These are phyloP conservation scores for Penicillium sp. DNA, from an alignment of 2,329 filamentous ascomycete species.

Conservation along the genomic window DNA sequence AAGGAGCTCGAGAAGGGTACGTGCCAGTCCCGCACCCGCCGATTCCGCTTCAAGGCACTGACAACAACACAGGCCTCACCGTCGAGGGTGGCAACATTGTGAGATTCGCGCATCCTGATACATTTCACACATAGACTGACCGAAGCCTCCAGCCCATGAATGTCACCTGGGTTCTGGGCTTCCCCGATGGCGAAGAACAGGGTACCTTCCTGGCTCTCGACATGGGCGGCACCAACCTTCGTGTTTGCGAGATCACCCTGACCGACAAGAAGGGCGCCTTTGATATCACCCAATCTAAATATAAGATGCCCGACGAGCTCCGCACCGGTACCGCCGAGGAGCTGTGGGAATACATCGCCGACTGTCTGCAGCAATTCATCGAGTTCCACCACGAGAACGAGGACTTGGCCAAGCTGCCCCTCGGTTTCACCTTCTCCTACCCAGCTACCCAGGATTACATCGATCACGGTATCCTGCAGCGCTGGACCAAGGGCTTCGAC, in stretches of 20 bases:
- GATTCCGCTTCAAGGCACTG: constrained; percentile 3
- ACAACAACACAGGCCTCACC: constrained; percentile 61
- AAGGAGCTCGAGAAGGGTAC: constrained; percentile 81
- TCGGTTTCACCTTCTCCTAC: constrained; percentile 96
- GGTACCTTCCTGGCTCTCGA: constrained; percentile 88
- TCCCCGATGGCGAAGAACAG: constrained; percentile 81
- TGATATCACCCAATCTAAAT: constrained; percentile 94
- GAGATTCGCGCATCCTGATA: constrained; percentile 39
- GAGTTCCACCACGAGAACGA: constrained; percentile 73
- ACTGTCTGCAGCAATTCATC: constrained; percentile 87
- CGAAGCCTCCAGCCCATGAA: constrained; percentile 78
- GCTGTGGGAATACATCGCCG: constrained; percentile 92
- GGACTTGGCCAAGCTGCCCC: constrained; percentile 62
- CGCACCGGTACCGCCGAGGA: constrained; percentile 82
- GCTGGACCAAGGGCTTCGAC: constrained; percentile 98
- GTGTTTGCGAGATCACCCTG: constrained; percentile 89
- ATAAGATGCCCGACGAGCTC: constrained; percentile 88
- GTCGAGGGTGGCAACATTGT: constrained; percentile 92
- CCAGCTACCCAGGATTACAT: constrained; percentile 91
- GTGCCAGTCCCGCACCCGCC: constrained; percentile 16
- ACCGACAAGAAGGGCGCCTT: constrained; percentile 86
- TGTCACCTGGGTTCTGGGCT: constrained; percentile 90
- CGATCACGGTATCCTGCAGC: constrained; percentile 85
- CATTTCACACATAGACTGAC: constrained; percentile 13
- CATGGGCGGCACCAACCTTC: constrained; percentile 94